phyloP scores from a whole-genome alignment of 164 flowering plant species.

The Sedum album region DNA sequence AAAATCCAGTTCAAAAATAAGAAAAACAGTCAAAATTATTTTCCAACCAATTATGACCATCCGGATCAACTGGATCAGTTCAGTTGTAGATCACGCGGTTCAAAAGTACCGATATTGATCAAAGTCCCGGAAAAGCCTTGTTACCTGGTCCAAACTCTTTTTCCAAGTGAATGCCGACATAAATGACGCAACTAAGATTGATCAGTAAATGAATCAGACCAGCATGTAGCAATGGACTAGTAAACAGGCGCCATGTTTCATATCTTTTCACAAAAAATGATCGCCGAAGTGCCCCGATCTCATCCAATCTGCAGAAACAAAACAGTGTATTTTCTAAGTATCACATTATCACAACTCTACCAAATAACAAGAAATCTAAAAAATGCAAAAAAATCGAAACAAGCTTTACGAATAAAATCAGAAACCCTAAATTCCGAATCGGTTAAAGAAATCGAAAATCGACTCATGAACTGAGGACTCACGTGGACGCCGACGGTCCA shows the following conservation, averaged over 20 bases:
- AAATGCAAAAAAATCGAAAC: not conserved
- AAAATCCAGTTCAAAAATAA: not conserved
- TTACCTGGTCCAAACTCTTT: slow-evolving; percentile 70
- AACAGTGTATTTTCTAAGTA: not conserved
- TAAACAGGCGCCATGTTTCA: slow-evolving; percentile 65
- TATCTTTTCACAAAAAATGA: slow-evolving; percentile 25
- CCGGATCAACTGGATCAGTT: slow-evolving; percentile 29
- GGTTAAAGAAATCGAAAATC: not conserved
- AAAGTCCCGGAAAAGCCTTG: not conserved
- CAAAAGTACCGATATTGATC: no score
- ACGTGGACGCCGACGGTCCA: slow-evolving; percentile 80
- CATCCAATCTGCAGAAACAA: slow-evolving; percentile 40
- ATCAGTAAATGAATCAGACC: slow-evolving; percentile 59
- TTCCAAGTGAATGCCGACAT: slow-evolving; percentile 63
- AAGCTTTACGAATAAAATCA: not conserved
- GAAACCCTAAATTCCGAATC: not conserved
- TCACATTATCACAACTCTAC: not conserved
- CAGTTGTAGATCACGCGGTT: no score
- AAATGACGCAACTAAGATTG: slow-evolving; percentile 45
- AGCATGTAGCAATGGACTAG: slow-evolving; percentile 56
- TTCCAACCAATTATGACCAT: not conserved
- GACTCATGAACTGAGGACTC: slow-evolving; percentile 12
- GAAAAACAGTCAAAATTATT: not conserved
- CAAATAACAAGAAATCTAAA: not conserved
- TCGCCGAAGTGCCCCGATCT: slow-evolving; percentile 61